Percentiles rank a stretch among this genome's conserved stretches.
Evolutionary conservation across 768 basidiomycete genomes (phyloP).

Genomic region (Suillus bovinus): DNA sequence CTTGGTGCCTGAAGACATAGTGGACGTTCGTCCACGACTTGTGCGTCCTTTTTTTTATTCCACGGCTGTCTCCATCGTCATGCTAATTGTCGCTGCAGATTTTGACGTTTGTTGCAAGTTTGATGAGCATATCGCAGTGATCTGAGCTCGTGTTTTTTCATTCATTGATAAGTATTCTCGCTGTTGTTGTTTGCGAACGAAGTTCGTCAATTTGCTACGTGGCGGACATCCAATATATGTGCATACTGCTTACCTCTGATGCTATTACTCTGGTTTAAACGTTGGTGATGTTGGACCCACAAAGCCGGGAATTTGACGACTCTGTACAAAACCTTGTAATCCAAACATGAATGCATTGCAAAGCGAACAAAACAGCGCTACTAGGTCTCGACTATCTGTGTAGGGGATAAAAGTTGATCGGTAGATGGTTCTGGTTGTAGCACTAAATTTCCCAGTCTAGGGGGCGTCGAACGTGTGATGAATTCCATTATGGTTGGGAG

Average conservation of each 20-base stretch:
- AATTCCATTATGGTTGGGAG: conserved; percentile 90
- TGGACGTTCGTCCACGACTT: conserved; percentile 88
- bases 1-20: conserved; percentile 95
- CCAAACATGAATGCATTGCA: neutral
- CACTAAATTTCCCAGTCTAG: conserved; percentile 71
- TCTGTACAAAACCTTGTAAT: neutral
- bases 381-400: conserved; percentile 10
- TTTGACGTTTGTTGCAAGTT: conserved; percentile 91
- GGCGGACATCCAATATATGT: too few species aligned
- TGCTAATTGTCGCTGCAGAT: conserved; percentile 51
- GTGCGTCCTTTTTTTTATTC: conserved; percentile 47
- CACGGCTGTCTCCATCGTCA: neutral
- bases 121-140: conserved; percentile 71
- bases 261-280: neutral
- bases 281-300: neutral
- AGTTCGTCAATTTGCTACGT: neutral
- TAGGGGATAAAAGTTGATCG: neutral
- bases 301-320: neutral
- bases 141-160: neutral
- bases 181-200: neutral
- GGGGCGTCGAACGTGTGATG: conserved; percentile 64
- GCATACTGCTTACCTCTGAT: neutral
- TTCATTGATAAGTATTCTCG: conserved; percentile 4
- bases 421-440: conserved; percentile 38
- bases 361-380: conserved; percentile 9